Conservation (phyloP, 345 rosid genomes). For the Fremontodendron californicum region DNA sequence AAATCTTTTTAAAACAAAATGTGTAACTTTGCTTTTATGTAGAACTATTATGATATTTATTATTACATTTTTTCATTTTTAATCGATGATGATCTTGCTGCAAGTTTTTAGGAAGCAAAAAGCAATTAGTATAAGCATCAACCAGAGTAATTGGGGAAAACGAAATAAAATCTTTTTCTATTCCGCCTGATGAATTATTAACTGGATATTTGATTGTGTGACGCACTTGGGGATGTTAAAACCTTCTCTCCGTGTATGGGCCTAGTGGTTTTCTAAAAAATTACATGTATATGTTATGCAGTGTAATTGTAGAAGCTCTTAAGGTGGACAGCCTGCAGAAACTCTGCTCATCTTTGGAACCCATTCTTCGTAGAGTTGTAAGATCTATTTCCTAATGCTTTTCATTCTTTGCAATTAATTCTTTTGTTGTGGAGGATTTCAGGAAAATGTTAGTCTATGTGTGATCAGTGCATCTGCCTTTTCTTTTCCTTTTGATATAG, state of each 20-base stretch:
- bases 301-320: conserved; percentile 95
- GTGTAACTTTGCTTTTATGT: neutral
- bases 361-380: conserved; percentile 97
- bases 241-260: neutral
- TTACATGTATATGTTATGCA: conserved; percentile 27
- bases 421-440: neutral
- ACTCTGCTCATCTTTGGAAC: conserved; percentile 97
- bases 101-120: neutral
- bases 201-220: neutral
- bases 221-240: neutral
- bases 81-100: neutral
- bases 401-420: neutral
- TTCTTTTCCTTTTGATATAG: neutral
- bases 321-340: conserved; percentile 95
- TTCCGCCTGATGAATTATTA: neutral
- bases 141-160: neutral
- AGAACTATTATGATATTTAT: neutral
- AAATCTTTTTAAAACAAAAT: neutral
- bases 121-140: neutral
- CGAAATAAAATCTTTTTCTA: neutral
- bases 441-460: neutral
- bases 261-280: neutral
- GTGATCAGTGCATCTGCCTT: neutral
- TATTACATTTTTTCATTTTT: neutral
- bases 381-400: conserved; percentile 23